Evolutionary conservation across 352 stramenopile genomes (phyloP).

Genomic region (Pelagophyceae sp.): DNA sequence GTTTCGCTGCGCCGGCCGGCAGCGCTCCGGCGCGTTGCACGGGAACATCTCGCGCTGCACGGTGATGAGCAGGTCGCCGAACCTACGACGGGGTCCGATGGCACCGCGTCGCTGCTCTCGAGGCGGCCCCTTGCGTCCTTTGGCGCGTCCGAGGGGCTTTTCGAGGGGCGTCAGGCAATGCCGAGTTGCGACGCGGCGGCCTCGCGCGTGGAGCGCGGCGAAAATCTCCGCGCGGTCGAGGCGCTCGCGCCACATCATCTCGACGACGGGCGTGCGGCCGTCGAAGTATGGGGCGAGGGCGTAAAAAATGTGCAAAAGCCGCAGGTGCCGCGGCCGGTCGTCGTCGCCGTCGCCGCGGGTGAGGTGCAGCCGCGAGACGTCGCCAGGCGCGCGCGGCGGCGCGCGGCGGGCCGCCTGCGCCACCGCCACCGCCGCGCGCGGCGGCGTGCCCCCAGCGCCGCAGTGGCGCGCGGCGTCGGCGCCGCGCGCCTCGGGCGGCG

Average conservation of each 20-base stretch:
- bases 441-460: background rate
- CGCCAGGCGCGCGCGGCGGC: too few species aligned
- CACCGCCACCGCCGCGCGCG: background rate
- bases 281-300: slow-evolving; percentile 14
- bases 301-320: slow-evolving; percentile 10
- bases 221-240: background rate
- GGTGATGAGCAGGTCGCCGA: background rate
- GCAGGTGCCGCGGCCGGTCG: background rate
- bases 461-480: background rate
- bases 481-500: background rate
- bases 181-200: too few species aligned
- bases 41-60: slow-evolving; percentile 12
- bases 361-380: too few species aligned
- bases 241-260: slow-evolving; percentile 15
- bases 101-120: background rate
- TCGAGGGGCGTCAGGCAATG: too few species aligned
- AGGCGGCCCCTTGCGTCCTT: background rate
- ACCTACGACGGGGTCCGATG: background rate
- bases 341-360: background rate
- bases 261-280: background rate
- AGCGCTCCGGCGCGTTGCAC: too few species aligned
- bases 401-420: too few species aligned
- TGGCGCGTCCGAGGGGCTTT: background rate
- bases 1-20: too few species aligned
- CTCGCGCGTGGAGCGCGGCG: too few species aligned